Percentiles rank a stretch among this genome's conserved stretches.
Conservation (phyloP, 176 grass and related monocot species). For the Elaeis guineensis region DNA sequence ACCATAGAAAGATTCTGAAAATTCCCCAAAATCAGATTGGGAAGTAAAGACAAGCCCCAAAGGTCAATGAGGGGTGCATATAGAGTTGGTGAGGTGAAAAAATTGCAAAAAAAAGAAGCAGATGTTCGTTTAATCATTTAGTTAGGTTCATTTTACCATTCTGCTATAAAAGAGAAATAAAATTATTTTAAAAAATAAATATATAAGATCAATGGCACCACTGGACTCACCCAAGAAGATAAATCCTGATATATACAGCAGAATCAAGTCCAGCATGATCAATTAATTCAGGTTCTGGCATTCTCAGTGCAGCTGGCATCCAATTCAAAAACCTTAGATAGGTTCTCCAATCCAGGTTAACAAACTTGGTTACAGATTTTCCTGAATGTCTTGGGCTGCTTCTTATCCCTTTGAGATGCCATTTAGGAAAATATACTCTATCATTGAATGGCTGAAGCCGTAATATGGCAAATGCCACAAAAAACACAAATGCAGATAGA, state of each 20-base stretch:
- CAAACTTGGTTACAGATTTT: slow-evolving; percentile 54
- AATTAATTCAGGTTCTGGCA: slow-evolving; percentile 85
- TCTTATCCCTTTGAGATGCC: slow-evolving; percentile 87
- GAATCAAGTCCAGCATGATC: slow-evolving; percentile 82
- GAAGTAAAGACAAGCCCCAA: too few relatives aligned
- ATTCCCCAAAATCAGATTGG: too few relatives aligned
- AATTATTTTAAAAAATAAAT: too few relatives aligned
- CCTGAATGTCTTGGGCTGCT: slow-evolving; percentile 53
- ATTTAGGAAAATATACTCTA: slow-evolving; percentile 90
- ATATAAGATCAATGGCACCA: too few relatives aligned
- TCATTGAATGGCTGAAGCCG: slow-evolving; percentile 85
- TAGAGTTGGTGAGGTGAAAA: too few relatives aligned
- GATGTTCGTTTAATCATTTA: too few relatives aligned
- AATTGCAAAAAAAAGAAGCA: too few relatives aligned
- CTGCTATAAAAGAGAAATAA: too few relatives aligned
- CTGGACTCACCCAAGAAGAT: slow-evolving; percentile 71
- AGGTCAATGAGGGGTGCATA: too few relatives aligned
- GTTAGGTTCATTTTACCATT: too few relatives aligned
- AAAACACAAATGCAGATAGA: slow-evolving; percentile 62
- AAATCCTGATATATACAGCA: slow-evolving; percentile 76
- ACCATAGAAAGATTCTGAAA: too few relatives aligned
- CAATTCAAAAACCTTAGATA: slow-evolving; percentile 87
- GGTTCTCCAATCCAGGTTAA: slow-evolving; percentile 66
- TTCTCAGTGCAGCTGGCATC: slow-evolving; percentile 90
- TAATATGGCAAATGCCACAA: slow-evolving; percentile 70